Conservation (phyloP, 495 filamentous ascomycete species). For the Xylaria venustula region DNA sequence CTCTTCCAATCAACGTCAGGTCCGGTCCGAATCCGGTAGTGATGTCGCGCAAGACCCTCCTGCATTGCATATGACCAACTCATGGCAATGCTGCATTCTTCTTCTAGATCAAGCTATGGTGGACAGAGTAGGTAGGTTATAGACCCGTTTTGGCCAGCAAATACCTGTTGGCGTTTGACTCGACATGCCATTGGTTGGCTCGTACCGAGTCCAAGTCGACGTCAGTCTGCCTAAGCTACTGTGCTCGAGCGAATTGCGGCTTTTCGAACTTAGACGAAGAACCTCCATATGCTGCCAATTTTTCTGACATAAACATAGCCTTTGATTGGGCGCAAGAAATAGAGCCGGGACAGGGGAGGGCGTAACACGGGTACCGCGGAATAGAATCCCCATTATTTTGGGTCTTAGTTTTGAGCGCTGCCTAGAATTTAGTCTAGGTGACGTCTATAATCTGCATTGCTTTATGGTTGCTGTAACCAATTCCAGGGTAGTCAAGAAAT, state of each 20-base stretch:
- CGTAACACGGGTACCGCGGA: not conserved
- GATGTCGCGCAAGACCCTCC: not conserved
- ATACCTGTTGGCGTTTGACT: not conserved
- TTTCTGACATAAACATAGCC: constrained; percentile 1
- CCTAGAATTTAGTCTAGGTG: not conserved
- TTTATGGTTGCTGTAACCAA: not conserved
- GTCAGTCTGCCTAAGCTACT: not conserved
- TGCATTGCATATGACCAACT: not conserved
- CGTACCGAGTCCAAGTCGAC: not conserved
- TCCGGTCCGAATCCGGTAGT: too few relatives aligned
- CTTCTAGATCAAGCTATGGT: not conserved
- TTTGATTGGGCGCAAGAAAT: constrained; percentile 1
- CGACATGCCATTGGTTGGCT: not conserved
- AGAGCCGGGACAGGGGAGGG: not conserved
- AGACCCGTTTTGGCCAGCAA: not conserved
- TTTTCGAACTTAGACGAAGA: not conserved
- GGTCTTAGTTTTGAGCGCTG: not conserved
- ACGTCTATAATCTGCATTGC: not conserved
- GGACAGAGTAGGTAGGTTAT: too few relatives aligned
- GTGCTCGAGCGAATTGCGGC: not conserved
- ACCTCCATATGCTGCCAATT: not conserved
- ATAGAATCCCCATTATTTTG: not conserved
- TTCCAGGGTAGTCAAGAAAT: not conserved
- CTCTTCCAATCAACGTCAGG: too few relatives aligned
- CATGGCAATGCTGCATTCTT: not conserved